A percentile compares a stretch with the other conserved stretches of the same genome.
These are phyloP conservation scores for Epithemia pelagica DNA, from an alignment of 108 stramenopile genomes.

Conservation along the genomic window DNA sequence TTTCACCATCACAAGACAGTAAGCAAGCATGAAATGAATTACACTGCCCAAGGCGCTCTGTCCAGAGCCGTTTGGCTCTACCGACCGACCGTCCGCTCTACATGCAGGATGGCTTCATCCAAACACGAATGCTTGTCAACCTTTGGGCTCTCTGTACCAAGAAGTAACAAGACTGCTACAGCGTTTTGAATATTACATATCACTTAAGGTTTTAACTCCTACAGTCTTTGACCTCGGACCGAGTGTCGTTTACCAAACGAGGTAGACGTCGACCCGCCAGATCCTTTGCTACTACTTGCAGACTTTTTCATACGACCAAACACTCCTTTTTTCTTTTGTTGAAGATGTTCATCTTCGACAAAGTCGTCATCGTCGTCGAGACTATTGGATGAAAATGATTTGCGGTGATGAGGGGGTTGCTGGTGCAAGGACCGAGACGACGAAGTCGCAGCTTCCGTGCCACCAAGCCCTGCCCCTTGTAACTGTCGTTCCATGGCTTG, in stretches of 20 bases:
- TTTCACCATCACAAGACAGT: too few relatives aligned
- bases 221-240: not conserved
- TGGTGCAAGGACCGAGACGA: not conserved
- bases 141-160: too few relatives aligned
- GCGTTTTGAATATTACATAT: too few relatives aligned
- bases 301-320: not conserved
- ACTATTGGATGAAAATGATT: not conserved
- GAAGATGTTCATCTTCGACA: not conserved
- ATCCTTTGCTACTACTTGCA: not conserved
- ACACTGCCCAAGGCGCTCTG: too few relatives aligned
- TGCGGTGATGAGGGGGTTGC: not conserved
- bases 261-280: not conserved
- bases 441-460: not conserved
- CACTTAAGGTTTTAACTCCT: too few relatives aligned
- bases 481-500: conserved; percentile 31
- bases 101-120: too few relatives aligned
- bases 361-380: not conserved
- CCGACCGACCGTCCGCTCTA: too few relatives aligned
- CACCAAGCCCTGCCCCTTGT: conserved; percentile 7
- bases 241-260: not conserved
- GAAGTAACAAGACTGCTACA: too few relatives aligned
- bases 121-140: too few relatives aligned
- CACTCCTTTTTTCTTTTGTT: not conserved
- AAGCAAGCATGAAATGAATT: too few relatives aligned
- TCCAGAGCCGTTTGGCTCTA: too few relatives aligned